A percentile compares a stretch with the other conserved stretches of the same genome.
These are phyloP conservation scores for Inga leiocalycina DNA, from an alignment of 306 rosid genomes.

Conservation along the genomic window DNA sequence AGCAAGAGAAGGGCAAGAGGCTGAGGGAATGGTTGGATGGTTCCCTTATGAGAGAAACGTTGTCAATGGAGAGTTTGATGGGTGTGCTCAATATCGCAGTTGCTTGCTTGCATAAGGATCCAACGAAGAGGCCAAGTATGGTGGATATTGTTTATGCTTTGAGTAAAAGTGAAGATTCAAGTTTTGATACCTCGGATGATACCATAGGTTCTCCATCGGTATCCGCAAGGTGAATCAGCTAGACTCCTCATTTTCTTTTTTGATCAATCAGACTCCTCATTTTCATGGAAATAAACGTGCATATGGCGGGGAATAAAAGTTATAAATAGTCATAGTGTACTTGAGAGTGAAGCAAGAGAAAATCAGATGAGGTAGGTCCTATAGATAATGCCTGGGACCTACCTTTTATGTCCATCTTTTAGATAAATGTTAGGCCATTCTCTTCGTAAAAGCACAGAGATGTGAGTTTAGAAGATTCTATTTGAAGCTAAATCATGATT, in stretches of 20 bases:
- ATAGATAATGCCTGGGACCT: not conserved
- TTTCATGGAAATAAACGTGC: not conserved
- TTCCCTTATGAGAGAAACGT: conserved; percentile 49
- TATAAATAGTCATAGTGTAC: not conserved
- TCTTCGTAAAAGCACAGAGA: not conserved
- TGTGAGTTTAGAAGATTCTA: not conserved
- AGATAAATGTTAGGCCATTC: not conserved
- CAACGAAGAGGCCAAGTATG: conserved; percentile 79
- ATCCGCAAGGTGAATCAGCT: conserved; percentile 51
- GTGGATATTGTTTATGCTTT: conserved; percentile 80
- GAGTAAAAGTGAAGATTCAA: conserved; percentile 66
- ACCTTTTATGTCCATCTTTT: not conserved
- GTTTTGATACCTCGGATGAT: conserved; percentile 74
- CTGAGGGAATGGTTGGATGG: conserved; percentile 68
- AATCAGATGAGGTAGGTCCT: not conserved
- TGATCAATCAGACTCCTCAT: not conserved
- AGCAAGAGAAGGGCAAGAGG: conserved; percentile 50
- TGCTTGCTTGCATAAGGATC: conserved; percentile 76
- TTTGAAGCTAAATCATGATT: not conserved
- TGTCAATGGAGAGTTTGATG: conserved; percentile 65
- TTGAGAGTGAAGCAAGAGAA: not conserved
- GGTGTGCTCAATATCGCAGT: conserved; percentile 58
- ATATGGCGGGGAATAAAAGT: not conserved
- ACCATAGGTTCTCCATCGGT: conserved; percentile 49
- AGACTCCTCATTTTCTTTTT: not conserved